Base-by-base conservation (phyloP, 768 basidiomycete genomes). In the Phanerodontia chrysosporium region DNA sequence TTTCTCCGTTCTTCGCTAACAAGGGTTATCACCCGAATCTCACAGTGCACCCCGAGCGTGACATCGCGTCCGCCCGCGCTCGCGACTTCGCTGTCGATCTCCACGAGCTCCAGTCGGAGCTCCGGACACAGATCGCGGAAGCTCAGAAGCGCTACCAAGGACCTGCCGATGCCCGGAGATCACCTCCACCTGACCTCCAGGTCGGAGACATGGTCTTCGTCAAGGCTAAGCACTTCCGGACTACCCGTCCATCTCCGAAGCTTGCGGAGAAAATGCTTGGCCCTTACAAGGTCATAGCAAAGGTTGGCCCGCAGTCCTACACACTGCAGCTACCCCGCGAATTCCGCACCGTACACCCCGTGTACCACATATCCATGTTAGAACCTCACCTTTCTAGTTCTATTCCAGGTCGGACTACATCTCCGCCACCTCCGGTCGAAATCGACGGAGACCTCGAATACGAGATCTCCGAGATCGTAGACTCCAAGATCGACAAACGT, bases 1-100 rank as follows among this genome's bases (percentile, higher is more conserved):
- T 58, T 2, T 51, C 67, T 4, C 74, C 72, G 1, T 74, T 75
- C 62, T 63, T 59, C 24, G 59, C 69, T 22, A 63, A 67, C 39
- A 59, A 60, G 18, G 66, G 68, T 1, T 60, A 55, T 30, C 60
- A 69, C 52, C 60, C 67, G 27, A 21, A n/a, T 9, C 21, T 44
- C 14, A 22, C 44, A n/a, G 30, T 21, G 32, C 35, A 59, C 21
- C 16, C 32, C 13, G 45, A 30, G 35, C 2, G 21, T 18, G 29
- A 16, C 30, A 35, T 28, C 32, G 52, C 25, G 12, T 18, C 29
- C 18, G 36, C 52, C 13, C 13, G 32, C 22, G 52, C 52, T 13
- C 22, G n/a, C 22, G 29, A 54, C 18, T 27, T 54, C 21, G 52
- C 36, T 14, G 18, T 30, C 12, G 13, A 28, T 13, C 29, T 54